These are phyloP conservation scores for Trichoderma sp. DNA, from an alignment of 2,329 filamentous ascomycete species.

Conservation along the genomic window DNA sequence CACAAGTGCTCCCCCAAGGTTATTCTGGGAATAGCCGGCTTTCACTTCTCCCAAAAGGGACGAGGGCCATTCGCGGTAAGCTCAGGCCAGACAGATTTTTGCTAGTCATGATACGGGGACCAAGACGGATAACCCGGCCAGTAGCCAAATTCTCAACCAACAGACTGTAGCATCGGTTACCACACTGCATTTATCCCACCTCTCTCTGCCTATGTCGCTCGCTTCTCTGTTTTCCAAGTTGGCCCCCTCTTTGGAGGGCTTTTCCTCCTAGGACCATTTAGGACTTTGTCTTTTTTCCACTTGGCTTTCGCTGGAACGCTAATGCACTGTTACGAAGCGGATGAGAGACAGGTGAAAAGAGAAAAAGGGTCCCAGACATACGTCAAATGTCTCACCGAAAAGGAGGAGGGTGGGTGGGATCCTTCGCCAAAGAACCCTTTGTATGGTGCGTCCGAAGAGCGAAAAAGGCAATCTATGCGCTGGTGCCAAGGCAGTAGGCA, in stretches of 20 bases:
- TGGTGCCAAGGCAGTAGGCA: background rate
- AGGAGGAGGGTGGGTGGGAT: background rate
- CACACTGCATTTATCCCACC: background rate
- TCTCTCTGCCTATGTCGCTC: background rate
- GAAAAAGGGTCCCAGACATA: background rate
- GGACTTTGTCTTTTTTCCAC: background rate
- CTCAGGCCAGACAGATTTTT: background rate
- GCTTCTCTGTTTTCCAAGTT: background rate
- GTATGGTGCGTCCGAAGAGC: background rate
- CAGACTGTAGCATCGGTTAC: background rate
- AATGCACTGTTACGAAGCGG: background rate
- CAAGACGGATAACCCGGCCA: background rate
- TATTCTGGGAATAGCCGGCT: background rate
- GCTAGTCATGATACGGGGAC: background rate
- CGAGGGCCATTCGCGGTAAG: background rate
- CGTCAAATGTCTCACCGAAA: constrained; percentile 19
- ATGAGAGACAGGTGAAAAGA: background rate
- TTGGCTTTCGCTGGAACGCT: background rate
- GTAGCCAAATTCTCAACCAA: background rate
- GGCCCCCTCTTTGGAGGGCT: background rate
- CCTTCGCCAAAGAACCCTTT: background rate
- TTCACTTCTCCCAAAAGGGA: background rate
- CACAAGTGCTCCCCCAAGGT: background rate
- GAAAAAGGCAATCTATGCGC: background rate
- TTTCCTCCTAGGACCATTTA: no score